These are phyloP conservation scores for Dactylellina sp. DNA, from an alignment of 2,329 filamentous ascomycete genomes.

Conservation along the genomic window DNA sequence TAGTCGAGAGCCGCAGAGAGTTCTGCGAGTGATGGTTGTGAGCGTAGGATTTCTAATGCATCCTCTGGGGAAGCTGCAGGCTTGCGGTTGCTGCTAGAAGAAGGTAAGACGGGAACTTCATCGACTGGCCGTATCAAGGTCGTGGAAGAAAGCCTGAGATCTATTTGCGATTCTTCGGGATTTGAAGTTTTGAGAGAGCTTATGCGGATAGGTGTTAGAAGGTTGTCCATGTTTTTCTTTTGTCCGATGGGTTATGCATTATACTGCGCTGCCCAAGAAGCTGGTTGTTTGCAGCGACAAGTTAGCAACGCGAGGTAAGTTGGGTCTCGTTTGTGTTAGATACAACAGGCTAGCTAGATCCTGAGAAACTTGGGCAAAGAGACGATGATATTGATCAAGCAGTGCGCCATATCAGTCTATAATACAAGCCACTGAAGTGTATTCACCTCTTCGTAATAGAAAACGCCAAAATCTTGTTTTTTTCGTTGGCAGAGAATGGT, in stretches of 20 bases:
- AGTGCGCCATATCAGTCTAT: conserved; percentile 31
- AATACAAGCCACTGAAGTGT: conserved; percentile 23
- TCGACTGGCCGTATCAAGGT: conserved; percentile 33
- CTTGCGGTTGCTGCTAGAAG: conserved; percentile 23
- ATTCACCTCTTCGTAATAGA: conserved; percentile 13
- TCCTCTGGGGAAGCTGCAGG: conserved; percentile 35
- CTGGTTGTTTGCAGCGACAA: conserved; percentile 19
- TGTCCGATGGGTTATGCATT: conserved; percentile 10
- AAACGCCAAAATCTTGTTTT: too few relatives aligned
- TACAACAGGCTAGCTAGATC: conserved; percentile 11
- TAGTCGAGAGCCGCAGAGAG: conserved; percentile 31
- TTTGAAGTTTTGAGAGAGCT: conserved; percentile 49
- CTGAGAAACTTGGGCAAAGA: neutral
- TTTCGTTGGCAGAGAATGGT: too few relatives aligned
- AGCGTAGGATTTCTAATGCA: conserved; percentile 49
- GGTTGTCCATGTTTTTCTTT: conserved; percentile 41
- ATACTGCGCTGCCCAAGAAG: neutral
- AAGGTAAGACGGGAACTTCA: conserved; percentile 8
- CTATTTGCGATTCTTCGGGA: conserved; percentile 38
- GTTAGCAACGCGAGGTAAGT: conserved; percentile 19
- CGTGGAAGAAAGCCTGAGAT: conserved; percentile 41
- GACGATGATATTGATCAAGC: neutral
- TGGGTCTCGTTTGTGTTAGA: conserved; percentile 8
- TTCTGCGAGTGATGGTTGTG: conserved; percentile 41
- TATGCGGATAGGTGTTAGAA: conserved; percentile 51